A percentile compares a stretch with the other conserved stretches of the same genome.
Conservation (phyloP, 2,329 filamentous ascomycete genomes). For the Cercospora zeae-maydis region DNA sequence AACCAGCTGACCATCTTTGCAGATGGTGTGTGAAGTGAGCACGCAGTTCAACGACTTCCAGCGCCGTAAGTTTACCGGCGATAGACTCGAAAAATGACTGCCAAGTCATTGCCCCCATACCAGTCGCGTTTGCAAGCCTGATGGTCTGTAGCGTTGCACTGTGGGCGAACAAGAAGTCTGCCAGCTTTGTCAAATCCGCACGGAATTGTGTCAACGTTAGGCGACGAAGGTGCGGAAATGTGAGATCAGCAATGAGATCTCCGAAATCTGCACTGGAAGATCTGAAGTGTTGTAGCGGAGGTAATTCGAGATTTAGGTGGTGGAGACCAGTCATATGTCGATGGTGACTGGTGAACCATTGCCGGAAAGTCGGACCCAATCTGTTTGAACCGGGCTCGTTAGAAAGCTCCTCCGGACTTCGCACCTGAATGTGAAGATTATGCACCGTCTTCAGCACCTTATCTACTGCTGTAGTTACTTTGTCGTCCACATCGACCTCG, state of each 20-base stretch:
- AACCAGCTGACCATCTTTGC: not conserved
- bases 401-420: not conserved
- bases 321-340: not conserved
- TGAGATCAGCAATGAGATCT: not conserved
- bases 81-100: not conserved
- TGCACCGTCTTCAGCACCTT: not conserved
- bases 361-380: not conserved
- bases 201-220: not conserved
- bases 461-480: not conserved
- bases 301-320: not conserved
- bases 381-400: not conserved
- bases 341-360: not conserved
- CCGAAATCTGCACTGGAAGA: not conserved
- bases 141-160: not conserved
- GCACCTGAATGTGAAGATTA: not conserved
- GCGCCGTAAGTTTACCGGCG: not conserved
- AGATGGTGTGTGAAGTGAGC: not conserved
- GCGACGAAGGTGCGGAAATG: not conserved
- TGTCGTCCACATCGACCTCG: not conserved
- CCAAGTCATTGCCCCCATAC: not conserved
- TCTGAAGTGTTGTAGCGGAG: not conserved
- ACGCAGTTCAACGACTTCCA: not conserved
- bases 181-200: not conserved
- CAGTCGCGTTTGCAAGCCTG: not conserved
- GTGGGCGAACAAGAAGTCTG: not conserved